These are phyloP conservation scores for Sphagnum contortum DNA, from an alignment of 225 moss, liverwort and hornwort species.

Conservation along the genomic window DNA sequence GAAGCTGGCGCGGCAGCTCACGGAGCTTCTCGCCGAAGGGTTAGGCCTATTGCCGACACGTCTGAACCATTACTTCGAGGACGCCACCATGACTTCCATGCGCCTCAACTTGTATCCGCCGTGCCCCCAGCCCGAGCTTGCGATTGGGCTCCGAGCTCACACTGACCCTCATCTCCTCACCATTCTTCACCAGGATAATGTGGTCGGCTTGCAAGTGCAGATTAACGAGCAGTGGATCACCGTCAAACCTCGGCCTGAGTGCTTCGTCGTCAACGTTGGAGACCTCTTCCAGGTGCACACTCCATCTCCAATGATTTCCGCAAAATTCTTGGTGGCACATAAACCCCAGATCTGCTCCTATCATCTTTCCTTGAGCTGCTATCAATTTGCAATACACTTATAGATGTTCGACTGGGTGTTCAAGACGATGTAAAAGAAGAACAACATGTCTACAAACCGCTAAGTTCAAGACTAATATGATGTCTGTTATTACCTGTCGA, in stretches of 20 bases:
- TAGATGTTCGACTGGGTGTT: too few species aligned
- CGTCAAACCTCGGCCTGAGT: slow-evolving; percentile 13
- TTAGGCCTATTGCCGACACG: slow-evolving; percentile 9
- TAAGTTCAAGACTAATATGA: too few species aligned
- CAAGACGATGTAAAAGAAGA: too few species aligned
- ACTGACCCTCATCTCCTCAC: slow-evolving; percentile 17
- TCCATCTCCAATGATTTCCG: background rate
- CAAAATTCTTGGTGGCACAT: too few species aligned
- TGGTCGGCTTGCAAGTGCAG: slow-evolving; percentile 15
- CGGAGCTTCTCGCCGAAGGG: slow-evolving; percentile 10
- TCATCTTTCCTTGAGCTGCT: too few species aligned
- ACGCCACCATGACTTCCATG: slow-evolving; percentile 7
- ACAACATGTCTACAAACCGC: too few species aligned
- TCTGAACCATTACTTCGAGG: slow-evolving; percentile 9
- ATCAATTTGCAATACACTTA: too few species aligned
- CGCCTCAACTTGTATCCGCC: slow-evolving; percentile 13
- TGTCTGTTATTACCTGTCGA: too few species aligned
- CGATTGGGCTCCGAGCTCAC: slow-evolving; percentile 14
- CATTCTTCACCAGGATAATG: slow-evolving; percentile 16
- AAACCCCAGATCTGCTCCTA: too few species aligned
- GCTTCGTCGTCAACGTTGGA: slow-evolving; percentile 16
- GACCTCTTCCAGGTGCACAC: slow-evolving; percentile 18
- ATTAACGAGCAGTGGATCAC: slow-evolving; percentile 15
- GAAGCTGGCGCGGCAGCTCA: slow-evolving; percentile 2
- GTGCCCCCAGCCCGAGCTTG: slow-evolving; percentile 8